Evolutionary conservation across 129 eudicot genomes (phyloP), one percentile per base, ranked within the genome.

Genomic region (Mikania micrantha): DNA sequence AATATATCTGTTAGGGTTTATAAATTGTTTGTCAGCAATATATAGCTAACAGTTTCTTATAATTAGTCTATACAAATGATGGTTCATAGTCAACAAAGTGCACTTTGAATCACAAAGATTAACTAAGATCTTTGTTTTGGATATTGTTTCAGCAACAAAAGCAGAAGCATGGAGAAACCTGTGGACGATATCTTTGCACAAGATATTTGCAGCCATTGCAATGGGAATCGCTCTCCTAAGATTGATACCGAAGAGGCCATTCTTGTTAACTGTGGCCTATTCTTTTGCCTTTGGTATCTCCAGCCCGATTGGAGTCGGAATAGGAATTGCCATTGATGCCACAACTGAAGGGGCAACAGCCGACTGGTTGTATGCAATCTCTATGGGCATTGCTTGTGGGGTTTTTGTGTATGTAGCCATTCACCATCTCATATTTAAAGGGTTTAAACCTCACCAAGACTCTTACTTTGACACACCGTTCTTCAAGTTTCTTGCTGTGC

Each of bases 161-260:
- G 74, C 78, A 31, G 95, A 93, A 7, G 96, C 96, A 17, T 88
- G 98, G 98, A 84, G 87, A 80, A 84, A 84, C 61, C 79, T 92
- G 19, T 92, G 98, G 96, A 88, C 95, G 25, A 84, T 92, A 17
- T 82, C 95, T 19, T 71, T 92, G 25, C 96, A 92, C 87, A 92
- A 92, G 79, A 85, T 92, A 17, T 86, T 88, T 44, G 91, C 88
- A 36, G 96, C 95, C 25, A 42, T 92, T 9, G 88, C 95, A 40
- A 79, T 92, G 95, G 98, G 98, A 9, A 84, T 92, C 8, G 98
- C 96, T 35, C 87, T 92, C 28, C 71, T 92, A 60, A 80, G 84
- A 61, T 82, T 88, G 86, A 78, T 88, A 38, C 96, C 96, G 3
- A 85, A 82, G 70, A 73, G 96, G 63, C 95, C 98, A 10, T 72